These are phyloP conservation scores for Hibiscus syriacus DNA, from an alignment of 345 rosid species.

Conservation along the genomic window DNA sequence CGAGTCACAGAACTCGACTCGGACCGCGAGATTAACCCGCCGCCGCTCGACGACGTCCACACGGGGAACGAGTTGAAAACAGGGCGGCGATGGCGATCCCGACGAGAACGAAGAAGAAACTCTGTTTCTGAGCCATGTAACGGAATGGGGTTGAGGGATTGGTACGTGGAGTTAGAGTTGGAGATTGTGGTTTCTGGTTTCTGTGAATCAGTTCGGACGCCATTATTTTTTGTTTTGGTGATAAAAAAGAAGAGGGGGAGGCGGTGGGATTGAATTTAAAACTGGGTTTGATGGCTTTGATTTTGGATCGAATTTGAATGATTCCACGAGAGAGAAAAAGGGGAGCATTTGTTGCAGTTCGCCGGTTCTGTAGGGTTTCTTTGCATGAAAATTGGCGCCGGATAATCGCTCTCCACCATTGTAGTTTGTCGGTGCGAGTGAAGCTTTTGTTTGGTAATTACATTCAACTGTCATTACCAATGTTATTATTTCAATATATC, in stretches of 20 bases:
- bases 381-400: not conserved
- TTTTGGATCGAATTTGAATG: not conserved
- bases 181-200: slow-evolving; percentile 6
- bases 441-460: no score
- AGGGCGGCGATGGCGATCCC: slow-evolving; percentile 57
- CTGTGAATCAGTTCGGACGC: slow-evolving; percentile 18
- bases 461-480: no score
- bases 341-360: not conserved
- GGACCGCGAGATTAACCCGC: not conserved
- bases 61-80: slow-evolving; percentile 49
- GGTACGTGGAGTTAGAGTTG: not conserved
- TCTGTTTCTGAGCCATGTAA: slow-evolving; percentile 44
- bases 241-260: not conserved
- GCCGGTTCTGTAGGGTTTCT: not conserved
- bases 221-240: slow-evolving; percentile 4
- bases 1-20: slow-evolving; percentile 13
- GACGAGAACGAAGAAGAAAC: slow-evolving; percentile 42
- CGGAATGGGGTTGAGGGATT: slow-evolving; percentile 22
- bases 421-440: not conserved
- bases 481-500: no score
- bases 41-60: not conserved
- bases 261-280: not conserved
- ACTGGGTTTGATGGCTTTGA: not conserved
- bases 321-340: not conserved
- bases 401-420: not conserved